Evolutionary conservation across 352 stramenopile genomes (phyloP), one percentile per base, ranked within the genome.

Genomic region (Phytophthora vignae): DNA sequence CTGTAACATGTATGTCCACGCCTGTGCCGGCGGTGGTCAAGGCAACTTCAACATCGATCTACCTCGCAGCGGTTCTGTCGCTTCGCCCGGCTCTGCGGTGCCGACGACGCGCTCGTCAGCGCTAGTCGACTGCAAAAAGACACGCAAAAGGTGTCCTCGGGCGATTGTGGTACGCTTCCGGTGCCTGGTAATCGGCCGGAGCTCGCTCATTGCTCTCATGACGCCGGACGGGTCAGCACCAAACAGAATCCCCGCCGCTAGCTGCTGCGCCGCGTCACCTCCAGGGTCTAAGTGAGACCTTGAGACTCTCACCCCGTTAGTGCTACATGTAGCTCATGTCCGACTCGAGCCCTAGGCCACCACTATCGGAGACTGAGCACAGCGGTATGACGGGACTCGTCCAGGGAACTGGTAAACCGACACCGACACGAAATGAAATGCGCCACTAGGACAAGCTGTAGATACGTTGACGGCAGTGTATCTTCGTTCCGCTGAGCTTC

Each of bases 101-200:
- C n/a, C 38, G 63, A 63, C 38, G 52, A 17, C 22, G 44, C 12
- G 22, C 21, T 52, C 52, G 58, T 73, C 66, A 25, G 22, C 22
- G 22, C 22, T 25, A 25, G 22, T 25, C 22, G 49, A 67, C 60
- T 67, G 60, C n/a, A n/a, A n/a, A n/a, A n/a, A n/a, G n/a, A n/a
- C n/a, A n/a, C n/a, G 19, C 36, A 52, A 61, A 73, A 63, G 22
- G 54, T 63, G 56, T 64, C 52, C 38, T 36, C n/a, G 17, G 19
- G 8, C 2, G 61, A 71, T 74, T 71, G 55, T 55, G 68, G 68
- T 74, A 74, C 68, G 68, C 68, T 74, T 67, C 61, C 25, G 48
- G 61, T 62, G 61, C 67, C 68, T 71, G 61, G 61, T 71, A 31
- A 31, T 31, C 22, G 22, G 22, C 22, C 22, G 22, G 22, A 25